A percentile compares a stretch with the other conserved stretches of the same genome.
Evolutionary conservation across 805 yeast genomes (phyloP).

Genomic region (Candida vartiovaarae): DNA sequence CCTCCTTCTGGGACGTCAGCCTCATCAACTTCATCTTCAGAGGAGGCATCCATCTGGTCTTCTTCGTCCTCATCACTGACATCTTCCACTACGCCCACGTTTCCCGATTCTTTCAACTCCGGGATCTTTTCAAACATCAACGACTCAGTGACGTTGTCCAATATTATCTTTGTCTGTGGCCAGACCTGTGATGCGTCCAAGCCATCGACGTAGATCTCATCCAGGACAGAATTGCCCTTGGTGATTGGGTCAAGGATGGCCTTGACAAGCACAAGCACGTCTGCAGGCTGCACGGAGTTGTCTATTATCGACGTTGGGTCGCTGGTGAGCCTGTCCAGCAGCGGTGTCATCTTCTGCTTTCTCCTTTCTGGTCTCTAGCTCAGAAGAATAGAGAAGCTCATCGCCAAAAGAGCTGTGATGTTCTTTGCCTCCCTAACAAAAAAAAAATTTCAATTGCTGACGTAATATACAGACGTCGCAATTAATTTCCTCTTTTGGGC

Average conservation of each 20-base stretch:
- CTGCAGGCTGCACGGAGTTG: slow-evolving; percentile 3
- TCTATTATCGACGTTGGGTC: background rate
- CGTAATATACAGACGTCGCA: too few relatives aligned
- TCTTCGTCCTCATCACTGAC: slow-evolving; percentile 16
- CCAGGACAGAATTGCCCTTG: slow-evolving; percentile 47
- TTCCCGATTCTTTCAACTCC: slow-evolving; percentile 31
- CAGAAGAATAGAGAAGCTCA: too few relatives aligned
- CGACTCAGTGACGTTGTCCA: slow-evolving; percentile 68
- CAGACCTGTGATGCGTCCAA: slow-evolving; percentile 86
- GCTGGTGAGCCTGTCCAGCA: background rate
- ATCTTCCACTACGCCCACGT: background rate
- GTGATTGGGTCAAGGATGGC: slow-evolving; percentile 22
- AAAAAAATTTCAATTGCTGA: too few relatives aligned
- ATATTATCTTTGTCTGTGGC: slow-evolving; percentile 84
- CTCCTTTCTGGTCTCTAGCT: background rate
- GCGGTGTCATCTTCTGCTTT: background rate
- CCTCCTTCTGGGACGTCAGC: slow-evolving; percentile 1
- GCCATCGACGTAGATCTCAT: slow-evolving; percentile 79
- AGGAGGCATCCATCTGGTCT: slow-evolving; percentile 11
- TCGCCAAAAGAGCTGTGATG: too few relatives aligned
- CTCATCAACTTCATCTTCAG: slow-evolving; percentile 13
- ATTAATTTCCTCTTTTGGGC: too few relatives aligned
- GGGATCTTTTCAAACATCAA: slow-evolving; percentile 53
- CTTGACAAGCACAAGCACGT: slow-evolving; percentile 16
- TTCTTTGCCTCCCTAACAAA: too few relatives aligned